Percentiles rank a stretch among this genome's conserved stretches.
Evolutionary conservation across 305 asterid genomes (phyloP).

Genomic region (Rubia peregrina): DNA sequence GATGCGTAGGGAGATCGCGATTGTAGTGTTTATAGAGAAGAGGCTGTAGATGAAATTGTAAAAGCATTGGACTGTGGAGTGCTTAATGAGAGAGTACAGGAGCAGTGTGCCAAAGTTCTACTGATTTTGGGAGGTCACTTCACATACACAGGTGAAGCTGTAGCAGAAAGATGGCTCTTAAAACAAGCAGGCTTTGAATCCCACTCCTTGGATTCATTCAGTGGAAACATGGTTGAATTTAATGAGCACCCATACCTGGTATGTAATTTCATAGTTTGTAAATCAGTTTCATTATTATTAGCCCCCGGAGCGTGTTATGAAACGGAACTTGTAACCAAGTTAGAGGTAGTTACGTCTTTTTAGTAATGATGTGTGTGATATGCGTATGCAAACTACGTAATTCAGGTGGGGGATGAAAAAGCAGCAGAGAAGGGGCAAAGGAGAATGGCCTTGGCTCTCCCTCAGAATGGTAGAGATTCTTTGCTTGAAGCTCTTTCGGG

Average conservation of each 20-base stretch:
- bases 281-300: background rate
- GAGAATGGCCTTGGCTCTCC: conserved; percentile 41
- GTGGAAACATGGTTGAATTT: conserved; percentile 12
- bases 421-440: conserved; percentile 45
- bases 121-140: conserved; percentile 60
- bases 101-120: conserved; percentile 51
- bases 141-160: conserved; percentile 60
- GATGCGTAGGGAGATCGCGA: conserved; percentile 10
- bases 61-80: conserved; percentile 44
- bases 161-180: conserved; percentile 53
- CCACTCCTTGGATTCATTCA: conserved; percentile 20
- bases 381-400: background rate
- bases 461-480: conserved; percentile 35
- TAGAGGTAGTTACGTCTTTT: background rate
- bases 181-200: conserved; percentile 39
- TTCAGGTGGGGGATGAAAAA: conserved; percentile 49
- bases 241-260: conserved; percentile 29
- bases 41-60: conserved; percentile 57
- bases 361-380: too few species aligned
- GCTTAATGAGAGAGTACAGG: conserved; percentile 51
- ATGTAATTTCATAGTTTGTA: conserved; percentile 6
- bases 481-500: conserved; percentile 49
- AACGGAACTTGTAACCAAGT: background rate
- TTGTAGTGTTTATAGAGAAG: conserved; percentile 63
- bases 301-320: background rate